phyloP scores from a whole-genome alignment of 2,329 filamentous ascomycete genomes.

The Cordyceps tenuipes region DNA sequence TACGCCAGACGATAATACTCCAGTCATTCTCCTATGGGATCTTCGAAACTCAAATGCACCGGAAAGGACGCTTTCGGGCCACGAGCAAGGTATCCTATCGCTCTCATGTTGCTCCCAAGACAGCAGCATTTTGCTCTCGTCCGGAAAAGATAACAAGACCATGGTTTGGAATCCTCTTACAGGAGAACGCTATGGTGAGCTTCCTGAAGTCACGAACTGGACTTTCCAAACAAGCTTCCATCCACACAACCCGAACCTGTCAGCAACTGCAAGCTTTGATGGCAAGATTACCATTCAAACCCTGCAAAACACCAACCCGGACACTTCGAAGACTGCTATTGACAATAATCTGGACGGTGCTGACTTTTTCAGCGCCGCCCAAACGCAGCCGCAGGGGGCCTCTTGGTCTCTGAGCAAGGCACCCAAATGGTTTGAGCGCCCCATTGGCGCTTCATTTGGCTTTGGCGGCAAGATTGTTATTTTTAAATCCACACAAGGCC shows the following conservation, averaged over 20 bases:
- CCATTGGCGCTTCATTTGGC: conserved; percentile 80
- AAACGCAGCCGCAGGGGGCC: conserved; percentile 81
- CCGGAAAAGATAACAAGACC: conserved; percentile 92
- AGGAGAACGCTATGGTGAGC: conserved; percentile 79
- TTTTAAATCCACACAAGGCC: conserved; percentile 56
- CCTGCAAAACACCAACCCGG: conserved; percentile 82
- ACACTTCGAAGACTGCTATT: conserved; percentile 57
- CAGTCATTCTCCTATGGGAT: conserved; percentile 89
- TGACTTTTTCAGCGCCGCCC: conserved; percentile 92
- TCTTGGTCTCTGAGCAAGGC: conserved; percentile 81
- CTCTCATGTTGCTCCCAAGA: conserved; percentile 95
- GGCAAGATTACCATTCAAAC: conserved; percentile 93
- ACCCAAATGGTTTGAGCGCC: conserved; percentile 83
- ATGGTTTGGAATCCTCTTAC: conserved; percentile 95
- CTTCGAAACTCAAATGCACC: conserved; percentile 92
- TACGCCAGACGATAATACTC: conserved; percentile 79
- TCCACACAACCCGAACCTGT: conserved; percentile 82
- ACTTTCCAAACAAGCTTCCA: conserved; percentile 94
- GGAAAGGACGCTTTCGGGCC: conserved; percentile 79
- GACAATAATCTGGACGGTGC: conserved; percentile 74
- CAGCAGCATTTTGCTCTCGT: conserved; percentile 78
- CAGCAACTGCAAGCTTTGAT: conserved; percentile 93
- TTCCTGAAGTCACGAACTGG: conserved; percentile 98
- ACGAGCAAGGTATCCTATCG: conserved; percentile 87
- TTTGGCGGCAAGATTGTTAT: conserved; percentile 89